phyloP scores from a whole-genome alignment of 2,329 filamentous ascomycete genomes.

The Chaetothyriales sp. region DNA sequence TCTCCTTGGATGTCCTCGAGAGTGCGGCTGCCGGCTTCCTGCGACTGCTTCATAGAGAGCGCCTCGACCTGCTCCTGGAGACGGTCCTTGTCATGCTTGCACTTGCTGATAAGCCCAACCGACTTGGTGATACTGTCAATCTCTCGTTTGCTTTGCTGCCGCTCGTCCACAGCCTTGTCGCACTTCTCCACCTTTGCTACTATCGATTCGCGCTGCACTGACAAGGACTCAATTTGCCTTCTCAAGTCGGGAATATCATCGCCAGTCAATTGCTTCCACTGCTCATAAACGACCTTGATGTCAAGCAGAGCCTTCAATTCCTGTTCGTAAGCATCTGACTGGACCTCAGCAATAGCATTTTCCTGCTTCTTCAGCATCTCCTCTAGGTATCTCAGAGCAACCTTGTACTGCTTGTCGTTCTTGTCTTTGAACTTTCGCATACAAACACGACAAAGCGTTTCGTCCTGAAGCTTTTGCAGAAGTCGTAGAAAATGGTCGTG shows the following conservation, averaged over 20 bases:
- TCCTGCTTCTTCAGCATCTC: slow-evolving; percentile 34
- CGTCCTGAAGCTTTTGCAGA: slow-evolving; percentile 34
- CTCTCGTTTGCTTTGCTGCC: slow-evolving; percentile 52
- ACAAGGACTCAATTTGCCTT: slow-evolving; percentile 45
- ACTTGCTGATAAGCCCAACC: slow-evolving; percentile 59
- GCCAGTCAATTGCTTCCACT: slow-evolving; percentile 50
- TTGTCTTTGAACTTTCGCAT: slow-evolving; percentile 45
- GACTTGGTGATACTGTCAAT: slow-evolving; percentile 63
- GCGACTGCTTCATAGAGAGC: slow-evolving; percentile 60
- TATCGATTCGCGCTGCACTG: slow-evolving; percentile 46
- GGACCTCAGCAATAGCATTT: slow-evolving; percentile 37
- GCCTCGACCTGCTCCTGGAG: slow-evolving; percentile 60
- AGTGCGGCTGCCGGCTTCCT: slow-evolving; percentile 48
- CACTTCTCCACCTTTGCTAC: slow-evolving; percentile 49
- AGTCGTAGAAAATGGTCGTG: slow-evolving; percentile 58
- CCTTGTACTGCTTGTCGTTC: slow-evolving; percentile 43
- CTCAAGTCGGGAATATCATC: slow-evolving; percentile 56
- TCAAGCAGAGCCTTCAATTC: slow-evolving; percentile 49
- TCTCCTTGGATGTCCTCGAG: slow-evolving; percentile 74
- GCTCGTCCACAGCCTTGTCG: slow-evolving; percentile 49
- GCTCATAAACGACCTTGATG: slow-evolving; percentile 55
- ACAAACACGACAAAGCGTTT: slow-evolving; percentile 61
- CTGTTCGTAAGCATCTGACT: slow-evolving; percentile 46
- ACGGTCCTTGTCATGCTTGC: slow-evolving; percentile 54
- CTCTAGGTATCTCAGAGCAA: slow-evolving; percentile 52